phyloP scores from a whole-genome alignment of 805 yeast genomes.

The Ogataea philodendri region DNA sequence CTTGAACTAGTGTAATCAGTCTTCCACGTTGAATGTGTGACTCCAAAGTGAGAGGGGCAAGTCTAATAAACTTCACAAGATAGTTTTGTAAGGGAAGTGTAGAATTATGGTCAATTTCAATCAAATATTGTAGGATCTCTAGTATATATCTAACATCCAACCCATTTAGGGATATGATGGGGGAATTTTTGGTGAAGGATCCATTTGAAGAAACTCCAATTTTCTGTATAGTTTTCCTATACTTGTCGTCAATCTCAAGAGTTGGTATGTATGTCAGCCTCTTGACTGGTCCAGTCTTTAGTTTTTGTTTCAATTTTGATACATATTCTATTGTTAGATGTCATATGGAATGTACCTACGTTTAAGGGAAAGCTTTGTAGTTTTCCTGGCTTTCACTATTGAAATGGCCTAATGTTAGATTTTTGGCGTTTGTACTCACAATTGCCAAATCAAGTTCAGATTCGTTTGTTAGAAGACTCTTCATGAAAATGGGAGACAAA shows the following conservation, averaged over 20 bases:
- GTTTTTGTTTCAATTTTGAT: slow-evolving; percentile 1
- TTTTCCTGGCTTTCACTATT: slow-evolving; percentile 12
- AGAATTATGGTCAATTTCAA: slow-evolving; percentile 8
- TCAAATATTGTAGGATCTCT: slow-evolving; percentile 9
- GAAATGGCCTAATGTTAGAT: slow-evolving; percentile 12
- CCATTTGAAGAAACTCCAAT: slow-evolving; percentile 16
- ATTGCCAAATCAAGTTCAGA: slow-evolving; percentile 16
- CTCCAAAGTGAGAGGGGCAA: slow-evolving; percentile 7
- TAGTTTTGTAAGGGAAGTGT: slow-evolving; percentile 11
- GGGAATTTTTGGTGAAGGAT: slow-evolving; percentile 1
- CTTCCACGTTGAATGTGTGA: slow-evolving; percentile 8
- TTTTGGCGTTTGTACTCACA: slow-evolving; percentile 5
- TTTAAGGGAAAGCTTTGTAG: slow-evolving; percentile 6
- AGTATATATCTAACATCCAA: slow-evolving; percentile 6
- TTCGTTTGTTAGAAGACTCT: background rate
- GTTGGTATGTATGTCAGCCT: slow-evolving; percentile 5
- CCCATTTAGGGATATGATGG: slow-evolving; percentile 8
- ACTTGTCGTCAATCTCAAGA: slow-evolving; percentile 9
- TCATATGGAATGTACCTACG: slow-evolving; percentile 2
- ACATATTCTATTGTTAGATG: slow-evolving; percentile 6
- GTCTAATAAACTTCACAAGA: slow-evolving; percentile 6
- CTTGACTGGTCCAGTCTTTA: slow-evolving; percentile 2
- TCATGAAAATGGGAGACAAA: slow-evolving; percentile 6
- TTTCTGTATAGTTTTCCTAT: slow-evolving; percentile 4
- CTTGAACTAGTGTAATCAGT: slow-evolving; percentile 3